Percentiles rank a stretch among this genome's conserved stretches.
Conservation (phyloP, 2,329 filamentous ascomycete genomes). For the Aspergillus oerlinghausenensis region DNA sequence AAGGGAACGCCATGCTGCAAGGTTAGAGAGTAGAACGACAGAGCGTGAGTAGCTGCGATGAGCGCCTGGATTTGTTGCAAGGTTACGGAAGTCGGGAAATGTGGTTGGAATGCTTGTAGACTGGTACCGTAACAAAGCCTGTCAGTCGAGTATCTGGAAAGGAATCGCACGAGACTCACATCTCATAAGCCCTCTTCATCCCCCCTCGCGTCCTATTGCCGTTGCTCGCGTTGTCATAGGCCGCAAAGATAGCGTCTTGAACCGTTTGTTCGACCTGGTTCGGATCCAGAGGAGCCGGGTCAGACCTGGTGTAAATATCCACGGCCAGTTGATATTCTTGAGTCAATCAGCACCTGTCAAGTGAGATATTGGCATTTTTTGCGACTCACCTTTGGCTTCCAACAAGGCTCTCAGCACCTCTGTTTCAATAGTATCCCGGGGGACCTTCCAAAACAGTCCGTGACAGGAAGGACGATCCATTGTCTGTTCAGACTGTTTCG, state of each 20-base stretch:
- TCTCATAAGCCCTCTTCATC: conserved; percentile 57
- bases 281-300: conserved; percentile 34
- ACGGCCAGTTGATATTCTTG: conserved; percentile 40
- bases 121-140: conserved; percentile 15
- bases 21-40: conserved; percentile 62
- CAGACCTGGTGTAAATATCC: conserved; percentile 35
- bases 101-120: conserved; percentile 39
- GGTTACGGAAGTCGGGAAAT: conserved; percentile 37
- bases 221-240: conserved; percentile 63
- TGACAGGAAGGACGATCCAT: conserved; percentile 31
- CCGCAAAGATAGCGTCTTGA: conserved; percentile 48
- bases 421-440: conserved; percentile 47
- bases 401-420: conserved; percentile 56
- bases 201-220: conserved; percentile 59
- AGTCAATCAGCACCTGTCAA: conserved; percentile 11
- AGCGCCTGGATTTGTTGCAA: conserved; percentile 49
- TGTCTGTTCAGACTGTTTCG: conserved; percentile 17
- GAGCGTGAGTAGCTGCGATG: conserved; percentile 57
- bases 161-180: conserved; percentile 35
- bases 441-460: conserved; percentile 48
- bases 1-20: conserved; percentile 62
- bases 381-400: conserved; percentile 38
- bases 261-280: conserved; percentile 50
- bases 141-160: conserved; percentile 1
- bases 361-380: neutral